These are phyloP conservation scores for Phytophthora cactorum DNA, from an alignment of 352 stramenopile genomes.

Conservation along the genomic window DNA sequence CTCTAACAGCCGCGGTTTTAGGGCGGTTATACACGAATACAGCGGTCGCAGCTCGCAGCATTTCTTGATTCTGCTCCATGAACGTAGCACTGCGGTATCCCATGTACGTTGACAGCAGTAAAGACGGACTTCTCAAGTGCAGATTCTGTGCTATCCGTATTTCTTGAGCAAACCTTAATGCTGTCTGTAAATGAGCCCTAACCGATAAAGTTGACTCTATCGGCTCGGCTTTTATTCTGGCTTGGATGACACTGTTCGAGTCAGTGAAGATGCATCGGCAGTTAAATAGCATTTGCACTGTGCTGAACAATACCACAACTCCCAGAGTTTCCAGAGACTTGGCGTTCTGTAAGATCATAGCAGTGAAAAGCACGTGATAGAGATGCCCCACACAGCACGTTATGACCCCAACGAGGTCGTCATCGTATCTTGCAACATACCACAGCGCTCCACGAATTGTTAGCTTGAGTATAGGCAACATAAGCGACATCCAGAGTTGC, in stretches of 20 bases:
- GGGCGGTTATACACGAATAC: conserved; percentile 14
- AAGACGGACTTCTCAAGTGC: conserved; percentile 21
- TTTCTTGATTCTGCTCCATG: conserved; percentile 22
- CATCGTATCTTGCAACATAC: conserved; percentile 27
- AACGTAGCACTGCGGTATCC: conserved; percentile 25
- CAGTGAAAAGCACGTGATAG: conserved; percentile 55
- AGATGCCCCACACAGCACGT: conserved; percentile 39
- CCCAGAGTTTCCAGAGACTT: conserved; percentile 41
- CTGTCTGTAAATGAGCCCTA: background rate
- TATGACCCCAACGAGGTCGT: conserved; percentile 40
- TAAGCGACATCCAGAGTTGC: conserved; percentile 42
- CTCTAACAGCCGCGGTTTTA: conserved; percentile 1
- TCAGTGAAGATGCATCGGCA: conserved; percentile 24
- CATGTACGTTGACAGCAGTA: conserved; percentile 37
- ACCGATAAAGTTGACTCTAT: background rate
- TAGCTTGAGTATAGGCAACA: conserved; percentile 49
- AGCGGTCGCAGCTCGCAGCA: conserved; percentile 17
- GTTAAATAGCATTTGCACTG: conserved; percentile 41
- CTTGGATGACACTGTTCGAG: conserved; percentile 6
- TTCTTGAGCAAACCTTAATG: conserved; percentile 19
- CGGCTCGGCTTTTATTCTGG: conserved; percentile 3
- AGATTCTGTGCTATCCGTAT: conserved; percentile 27
- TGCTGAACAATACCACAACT: conserved; percentile 35
- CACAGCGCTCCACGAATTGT: conserved; percentile 31
- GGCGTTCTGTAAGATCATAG: conserved; percentile 47